Percentiles rank a stretch among this genome's conserved stretches.
phyloP scores from a whole-genome alignment of 192 early-diverging fungal genomes.

The Phycomyces nitens region DNA sequence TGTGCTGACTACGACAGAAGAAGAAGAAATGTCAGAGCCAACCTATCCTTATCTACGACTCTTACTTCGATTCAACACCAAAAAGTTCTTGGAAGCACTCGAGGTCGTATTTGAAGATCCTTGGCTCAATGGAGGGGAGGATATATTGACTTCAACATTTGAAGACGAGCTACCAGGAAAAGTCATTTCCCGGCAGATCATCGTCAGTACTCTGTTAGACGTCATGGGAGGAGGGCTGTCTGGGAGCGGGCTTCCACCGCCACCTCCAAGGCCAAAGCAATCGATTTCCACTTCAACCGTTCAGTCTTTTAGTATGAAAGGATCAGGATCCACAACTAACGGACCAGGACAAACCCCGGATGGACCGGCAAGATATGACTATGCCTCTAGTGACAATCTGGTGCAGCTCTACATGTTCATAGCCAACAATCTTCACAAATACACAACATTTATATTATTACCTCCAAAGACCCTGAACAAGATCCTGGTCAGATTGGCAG shows the following conservation, averaged over 20 bases:
- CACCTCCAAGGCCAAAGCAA: constrained; percentile 27
- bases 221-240: constrained; percentile 41
- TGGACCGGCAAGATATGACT: not conserved
- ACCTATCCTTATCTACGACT: constrained; percentile 59
- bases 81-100: constrained; percentile 49
- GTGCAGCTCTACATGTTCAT: constrained; percentile 52
- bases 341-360: constrained; percentile 29
- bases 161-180: constrained; percentile 52
- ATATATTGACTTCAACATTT: constrained; percentile 33
- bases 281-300: constrained; percentile 33
- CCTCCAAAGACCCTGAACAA: constrained; percentile 52
- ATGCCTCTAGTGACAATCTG: constrained; percentile 21
- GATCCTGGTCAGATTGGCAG: constrained; percentile 45
- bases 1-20: constrained; percentile 50
- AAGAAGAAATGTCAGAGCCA: constrained; percentile 46
- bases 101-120: constrained; percentile 58
- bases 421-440: constrained; percentile 51
- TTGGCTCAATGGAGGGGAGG: constrained; percentile 52
- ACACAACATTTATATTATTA: constrained; percentile 50
- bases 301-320: constrained; percentile 18
- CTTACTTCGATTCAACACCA: constrained; percentile 47
- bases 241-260: constrained; percentile 15
- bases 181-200: constrained; percentile 55
- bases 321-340: constrained; percentile 30
- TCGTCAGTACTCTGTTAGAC: constrained; percentile 57